These are phyloP conservation scores for Moricandia arvensis DNA, from an alignment of 345 rosid species.

Conservation along the genomic window DNA sequence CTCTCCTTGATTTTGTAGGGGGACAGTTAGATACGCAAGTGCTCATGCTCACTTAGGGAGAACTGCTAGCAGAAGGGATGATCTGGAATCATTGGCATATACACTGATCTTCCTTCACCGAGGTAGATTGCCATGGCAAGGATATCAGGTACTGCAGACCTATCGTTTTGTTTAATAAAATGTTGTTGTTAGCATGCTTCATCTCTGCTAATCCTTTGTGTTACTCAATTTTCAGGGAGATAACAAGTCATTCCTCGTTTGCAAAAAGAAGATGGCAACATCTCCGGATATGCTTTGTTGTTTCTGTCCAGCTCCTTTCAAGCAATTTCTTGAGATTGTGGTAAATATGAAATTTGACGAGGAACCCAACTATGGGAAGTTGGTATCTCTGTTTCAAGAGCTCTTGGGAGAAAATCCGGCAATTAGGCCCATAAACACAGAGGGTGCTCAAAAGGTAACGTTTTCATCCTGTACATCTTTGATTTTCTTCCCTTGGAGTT, in stretches of 20 bases:
- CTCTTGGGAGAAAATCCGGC: conserved; percentile 72
- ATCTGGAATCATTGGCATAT: conserved; percentile 96
- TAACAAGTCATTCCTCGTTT: conserved; percentile 90
- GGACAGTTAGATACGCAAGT: conserved; percentile 97
- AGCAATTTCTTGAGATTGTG: conserved; percentile 83
- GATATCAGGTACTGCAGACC: conserved; percentile 69
- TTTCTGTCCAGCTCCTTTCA: conserved; percentile 85
- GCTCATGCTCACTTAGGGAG: conserved; percentile 98
- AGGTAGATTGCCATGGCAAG: conserved; percentile 99
- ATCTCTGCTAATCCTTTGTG: conserved; percentile 19
- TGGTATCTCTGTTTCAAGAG: conserved; percentile 80
- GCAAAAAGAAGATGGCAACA: conserved; percentile 97
- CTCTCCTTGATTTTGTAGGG: conserved; percentile 46
- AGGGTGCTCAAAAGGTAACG: conserved; percentile 92
- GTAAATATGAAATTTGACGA: conserved; percentile 96
- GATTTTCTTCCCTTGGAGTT: conserved; percentile 3
- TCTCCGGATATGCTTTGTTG: conserved; percentile 86
- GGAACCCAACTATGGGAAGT: conserved; percentile 89
- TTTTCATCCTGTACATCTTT: conserved; percentile 2
- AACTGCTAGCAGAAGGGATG: conserved; percentile 97
- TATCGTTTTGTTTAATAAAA: conserved; percentile 6
- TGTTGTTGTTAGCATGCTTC: conserved; percentile 1
- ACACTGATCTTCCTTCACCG: conserved; percentile 88
- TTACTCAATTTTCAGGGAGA: conserved; percentile 69
- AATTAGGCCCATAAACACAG: conserved; percentile 83